Evolutionary conservation across 495 filamentous ascomycete genomes (phyloP), one percentile per base, ranked within the genome.

Genomic region (Neurospora cerealis): DNA sequence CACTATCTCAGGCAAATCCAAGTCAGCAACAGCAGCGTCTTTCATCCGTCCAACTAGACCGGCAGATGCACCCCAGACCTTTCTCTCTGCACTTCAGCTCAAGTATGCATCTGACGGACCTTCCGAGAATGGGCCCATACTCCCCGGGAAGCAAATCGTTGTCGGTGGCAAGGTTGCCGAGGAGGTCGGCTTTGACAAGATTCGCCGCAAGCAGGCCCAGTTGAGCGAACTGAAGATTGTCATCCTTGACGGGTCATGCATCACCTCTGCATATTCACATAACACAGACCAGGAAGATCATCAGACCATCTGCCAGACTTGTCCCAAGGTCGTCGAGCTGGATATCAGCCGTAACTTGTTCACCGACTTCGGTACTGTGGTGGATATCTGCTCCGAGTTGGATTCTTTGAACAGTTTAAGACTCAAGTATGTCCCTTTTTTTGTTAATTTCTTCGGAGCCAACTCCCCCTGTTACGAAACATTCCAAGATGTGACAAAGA

Each of bases 151-250:
- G 62, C 84, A 86, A 71, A 92, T 97, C 72, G 78, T 86, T 38
- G 91, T 98, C 76, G 93, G 91, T 69, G 90, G 80, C 24, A 99
- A 99, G 80, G 87, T 96, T 34, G 94, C 92, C 28, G 93, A 99
- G 83, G 96, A 98, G 83, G 89, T 99, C 32, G 96, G 96, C 60
- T 98, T 98, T 79, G 95, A 96, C 71, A 97, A 97, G 85, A 94
- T 97, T 75, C 86, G 92, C 36, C 87, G 87, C 74, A 88, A 95
- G 82, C 89, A 94, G 71, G 91, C 93, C 3, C 87, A 92, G 79
- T 84, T 98, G 32, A 83, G 90, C 69, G 92, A 95, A 77, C 85
- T 98, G 73, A 89, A 86, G 72, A 89, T 94, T 74, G 91, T 97
- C 48, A 83, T 98, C 19, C 86, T 99, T 5, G 94, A 98, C 83